phyloP scores from a whole-genome alignment of 2,329 filamentous ascomycete genomes.

The Penicillium sp. region DNA sequence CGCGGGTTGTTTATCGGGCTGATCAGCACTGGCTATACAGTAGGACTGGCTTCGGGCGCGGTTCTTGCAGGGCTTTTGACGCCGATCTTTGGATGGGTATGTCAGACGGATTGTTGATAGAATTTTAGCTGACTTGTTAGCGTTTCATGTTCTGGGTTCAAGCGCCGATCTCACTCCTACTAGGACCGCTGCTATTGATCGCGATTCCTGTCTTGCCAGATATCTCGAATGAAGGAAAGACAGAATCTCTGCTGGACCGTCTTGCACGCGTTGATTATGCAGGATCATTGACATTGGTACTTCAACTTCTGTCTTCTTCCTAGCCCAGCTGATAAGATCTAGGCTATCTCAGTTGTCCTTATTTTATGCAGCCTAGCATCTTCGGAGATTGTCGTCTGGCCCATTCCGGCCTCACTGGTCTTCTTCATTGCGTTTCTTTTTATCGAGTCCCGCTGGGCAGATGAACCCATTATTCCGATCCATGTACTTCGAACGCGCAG shows the following conservation, averaged over 20 bases:
- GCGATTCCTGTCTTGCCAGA: constrained; percentile 53
- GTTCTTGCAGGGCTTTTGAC: constrained; percentile 63
- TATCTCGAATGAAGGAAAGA: constrained; percentile 35
- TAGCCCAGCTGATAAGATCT: constrained; percentile 3
- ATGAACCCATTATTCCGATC: constrained; percentile 70
- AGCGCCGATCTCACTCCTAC: constrained; percentile 56
- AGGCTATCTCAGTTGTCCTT: constrained; percentile 61
- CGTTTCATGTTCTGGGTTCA: constrained; percentile 69
- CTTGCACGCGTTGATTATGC: constrained; percentile 67
- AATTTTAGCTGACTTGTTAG: constrained; percentile 36
- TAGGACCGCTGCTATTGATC: constrained; percentile 58
- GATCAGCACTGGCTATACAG: constrained; percentile 66
- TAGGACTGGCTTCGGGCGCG: constrained; percentile 65
- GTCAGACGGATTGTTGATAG: constrained; percentile 19
- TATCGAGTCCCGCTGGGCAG: constrained; percentile 58
- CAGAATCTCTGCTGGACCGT: constrained; percentile 45
- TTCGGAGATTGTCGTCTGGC: constrained; percentile 53
- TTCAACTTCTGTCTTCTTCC: constrained; percentile 14
- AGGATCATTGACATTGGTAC: constrained; percentile 61
- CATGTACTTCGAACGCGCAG: constrained; percentile 63
- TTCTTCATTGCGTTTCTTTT: constrained; percentile 54
- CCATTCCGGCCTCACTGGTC: constrained; percentile 55
- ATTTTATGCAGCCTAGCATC: constrained; percentile 67
- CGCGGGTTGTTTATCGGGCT: constrained; percentile 69
- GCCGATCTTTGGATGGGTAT: constrained; percentile 62